These are phyloP conservation scores for Cynanchum wilfordii DNA, from an alignment of 257 asterid species.

Conservation along the genomic window DNA sequence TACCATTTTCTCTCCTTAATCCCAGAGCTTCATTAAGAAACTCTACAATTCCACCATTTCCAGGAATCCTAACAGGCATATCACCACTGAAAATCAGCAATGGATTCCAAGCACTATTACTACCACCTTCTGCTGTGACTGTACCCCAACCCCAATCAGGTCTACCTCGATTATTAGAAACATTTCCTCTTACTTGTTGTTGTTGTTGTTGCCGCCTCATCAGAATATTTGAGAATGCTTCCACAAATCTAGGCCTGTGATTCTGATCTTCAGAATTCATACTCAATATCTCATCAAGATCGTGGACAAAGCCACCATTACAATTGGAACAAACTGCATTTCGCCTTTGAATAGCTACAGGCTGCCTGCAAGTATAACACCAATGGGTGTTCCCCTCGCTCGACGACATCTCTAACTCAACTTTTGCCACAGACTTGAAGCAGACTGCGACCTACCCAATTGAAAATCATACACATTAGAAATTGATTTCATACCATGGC, in stretches of 20 bases:
- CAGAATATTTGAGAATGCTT: conserved; percentile 60
- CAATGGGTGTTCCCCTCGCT: conserved; percentile 60
- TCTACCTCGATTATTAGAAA: conserved; percentile 24
- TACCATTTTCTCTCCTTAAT: conserved; percentile 56
- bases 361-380: conserved; percentile 81
- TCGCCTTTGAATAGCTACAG: conserved; percentile 42
- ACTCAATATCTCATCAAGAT: conserved; percentile 53
- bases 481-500: neutral
- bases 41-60: conserved; percentile 62
- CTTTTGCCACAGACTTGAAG: neutral
- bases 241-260: conserved; percentile 76
- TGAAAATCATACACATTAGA: neutral
- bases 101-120: conserved; percentile 59
- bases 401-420: conserved; percentile 58
- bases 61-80: conserved; percentile 64
- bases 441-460: neutral
- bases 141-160: conserved; percentile 20
- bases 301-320: conserved; percentile 71
- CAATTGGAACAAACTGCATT: conserved; percentile 54
- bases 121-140: conserved; percentile 13
- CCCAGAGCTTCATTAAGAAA: conserved; percentile 78
- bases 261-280: conserved; percentile 32
- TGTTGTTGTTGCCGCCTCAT: conserved; percentile 27
- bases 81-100: conserved; percentile 83
- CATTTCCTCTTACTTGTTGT: conserved; percentile 39